Percentiles rank a stretch among this genome's conserved stretches.
These are phyloP conservation scores for Dalbergia oliveri DNA, from an alignment of 306 rosid species.

Conservation along the genomic window DNA sequence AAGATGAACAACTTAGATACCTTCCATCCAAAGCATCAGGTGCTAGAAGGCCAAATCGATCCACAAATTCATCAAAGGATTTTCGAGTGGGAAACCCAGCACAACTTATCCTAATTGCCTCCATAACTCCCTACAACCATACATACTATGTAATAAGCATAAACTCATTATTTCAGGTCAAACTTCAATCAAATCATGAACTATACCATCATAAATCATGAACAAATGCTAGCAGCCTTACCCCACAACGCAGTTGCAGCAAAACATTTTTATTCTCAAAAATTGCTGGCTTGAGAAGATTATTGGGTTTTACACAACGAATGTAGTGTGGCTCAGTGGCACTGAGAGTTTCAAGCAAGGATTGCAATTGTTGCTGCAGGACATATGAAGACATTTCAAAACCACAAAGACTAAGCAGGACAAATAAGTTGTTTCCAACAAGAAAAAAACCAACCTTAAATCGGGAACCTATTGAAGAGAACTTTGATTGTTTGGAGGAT, in stretches of 20 bases:
- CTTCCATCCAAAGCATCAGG: constrained; percentile 81
- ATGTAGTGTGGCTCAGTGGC: constrained; percentile 90
- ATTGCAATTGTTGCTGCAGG: constrained; percentile 87
- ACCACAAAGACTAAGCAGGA: constrained; percentile 42
- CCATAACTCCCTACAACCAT: constrained; percentile 84
- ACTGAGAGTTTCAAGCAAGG: constrained; percentile 86
- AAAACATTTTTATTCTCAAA: constrained; percentile 83
- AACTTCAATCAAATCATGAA: constrained; percentile 29
- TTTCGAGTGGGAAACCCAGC: constrained; percentile 94
- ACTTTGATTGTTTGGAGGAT: constrained; percentile 80
- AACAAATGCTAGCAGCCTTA: constrained; percentile 52
- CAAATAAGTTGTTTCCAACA: neutral
- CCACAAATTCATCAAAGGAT: constrained; percentile 78
- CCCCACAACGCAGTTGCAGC: constrained; percentile 92
- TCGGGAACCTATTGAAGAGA: constrained; percentile 88
- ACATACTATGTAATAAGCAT: constrained; percentile 24
- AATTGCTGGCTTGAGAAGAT: constrained; percentile 84
- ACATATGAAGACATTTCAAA: constrained; percentile 38
- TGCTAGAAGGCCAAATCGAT: constrained; percentile 84
- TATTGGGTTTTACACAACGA: constrained; percentile 93
- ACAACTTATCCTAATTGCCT: constrained; percentile 92
- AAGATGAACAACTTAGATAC: constrained; percentile 43
- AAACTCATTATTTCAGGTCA: constrained; percentile 26
- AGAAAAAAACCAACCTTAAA: constrained; percentile 66
- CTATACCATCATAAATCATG: constrained; percentile 15